Base-by-base conservation (phyloP, 2,329 filamentous ascomycete genomes). In the Chrysoporthe deuterocubensis region DNA sequence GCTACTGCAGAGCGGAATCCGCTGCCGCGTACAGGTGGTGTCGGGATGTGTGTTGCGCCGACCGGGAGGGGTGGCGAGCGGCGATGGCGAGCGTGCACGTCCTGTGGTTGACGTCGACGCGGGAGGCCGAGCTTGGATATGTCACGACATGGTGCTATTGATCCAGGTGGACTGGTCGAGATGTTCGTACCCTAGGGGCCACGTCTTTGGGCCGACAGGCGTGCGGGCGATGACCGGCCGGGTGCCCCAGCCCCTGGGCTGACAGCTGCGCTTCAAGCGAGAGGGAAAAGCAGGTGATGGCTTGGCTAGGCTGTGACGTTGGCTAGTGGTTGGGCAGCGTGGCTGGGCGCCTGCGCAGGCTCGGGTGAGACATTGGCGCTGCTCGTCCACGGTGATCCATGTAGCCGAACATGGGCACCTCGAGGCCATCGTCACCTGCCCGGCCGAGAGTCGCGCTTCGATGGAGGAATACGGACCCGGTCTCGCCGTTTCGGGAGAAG, bases 1-100 rank as follows among this genome's bases (percentile, higher is more conserved):
- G 54, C 62, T 69, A 62, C 68, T 69, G 68, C 68, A 65, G 54
- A 54, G 52, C 68, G 52, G 54, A 9, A 18, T 54, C 43, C 42
- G 59, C 26, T 62, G 66, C 54, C 61, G 65, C 58, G 48, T 64
- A 46, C 46, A 42, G 67, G 64, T 57, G 5, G 67, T 59, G 56
- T 57, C 44, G 58, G 56, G 64, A 26, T 26, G 26, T 26, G 26
- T 26, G 26, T 26, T 26, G 26, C 26, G 26, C 26, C 26, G 26
- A 26, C 26, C 26, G 32, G 32, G 67, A 57, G 64, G 50, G 46
- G 8, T 32, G 40, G 13, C 56, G 43, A 64, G 67, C 62, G 16
- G 67, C 67, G 62, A 46, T 13, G 11, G 44, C 44, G 14, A 13
- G 44, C 37, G 6, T 40, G 37, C 37, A 40, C 5, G 37, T 7